Evolutionary conservation across 2,329 filamentous ascomycete genomes (phyloP).

Genomic region (Colletotrichum truncatum): DNA sequence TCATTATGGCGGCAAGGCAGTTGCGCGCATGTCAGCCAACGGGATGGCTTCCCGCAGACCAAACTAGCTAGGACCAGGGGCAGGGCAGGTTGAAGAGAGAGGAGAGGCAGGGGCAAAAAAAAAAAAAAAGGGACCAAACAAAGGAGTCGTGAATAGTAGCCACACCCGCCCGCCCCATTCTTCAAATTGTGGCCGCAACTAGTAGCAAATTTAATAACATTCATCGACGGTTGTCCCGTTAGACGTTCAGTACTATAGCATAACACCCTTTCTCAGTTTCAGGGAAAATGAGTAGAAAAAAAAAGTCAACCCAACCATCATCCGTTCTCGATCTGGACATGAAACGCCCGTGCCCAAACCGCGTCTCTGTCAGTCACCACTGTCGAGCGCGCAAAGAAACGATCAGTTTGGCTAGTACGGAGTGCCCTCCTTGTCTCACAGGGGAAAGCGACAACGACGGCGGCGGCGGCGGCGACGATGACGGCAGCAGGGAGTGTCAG

Average conservation of each 20-base stretch:
- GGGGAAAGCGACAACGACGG: not conserved
- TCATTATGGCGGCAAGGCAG: not conserved
- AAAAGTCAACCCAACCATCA: too few relatives aligned
- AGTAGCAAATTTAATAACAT: not conserved
- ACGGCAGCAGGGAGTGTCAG: not conserved
- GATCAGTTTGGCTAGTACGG: constrained; percentile 7
- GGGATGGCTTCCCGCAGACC: constrained; percentile 8
- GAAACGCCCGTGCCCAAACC: constrained; percentile 26
- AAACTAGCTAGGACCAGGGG: constrained; percentile 22
- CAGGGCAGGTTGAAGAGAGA: too few relatives aligned
- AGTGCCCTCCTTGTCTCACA: not conserved
- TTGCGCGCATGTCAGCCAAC: constrained; percentile 15
- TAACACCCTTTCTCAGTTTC: not conserved
- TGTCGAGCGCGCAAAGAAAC: not conserved
- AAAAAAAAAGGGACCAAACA: too few relatives aligned
- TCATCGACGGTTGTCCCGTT: constrained; percentile 5
- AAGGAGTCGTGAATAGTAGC: constrained; percentile 3
- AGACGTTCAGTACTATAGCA: not conserved
- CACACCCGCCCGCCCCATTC: constrained; percentile 7
- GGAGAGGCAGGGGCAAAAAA: not conserved
- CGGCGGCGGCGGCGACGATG: not conserved
- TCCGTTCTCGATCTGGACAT: constrained; percentile 18
- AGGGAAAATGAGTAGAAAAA: too few relatives aligned
- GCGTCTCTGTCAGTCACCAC: constrained; percentile 20
- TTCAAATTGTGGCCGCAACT: constrained; percentile 5